Percentiles rank a stretch among this genome's conserved stretches.
phyloP scores from a whole-genome alignment of 2,329 filamentous ascomycete species.

The Knufia petricola region DNA sequence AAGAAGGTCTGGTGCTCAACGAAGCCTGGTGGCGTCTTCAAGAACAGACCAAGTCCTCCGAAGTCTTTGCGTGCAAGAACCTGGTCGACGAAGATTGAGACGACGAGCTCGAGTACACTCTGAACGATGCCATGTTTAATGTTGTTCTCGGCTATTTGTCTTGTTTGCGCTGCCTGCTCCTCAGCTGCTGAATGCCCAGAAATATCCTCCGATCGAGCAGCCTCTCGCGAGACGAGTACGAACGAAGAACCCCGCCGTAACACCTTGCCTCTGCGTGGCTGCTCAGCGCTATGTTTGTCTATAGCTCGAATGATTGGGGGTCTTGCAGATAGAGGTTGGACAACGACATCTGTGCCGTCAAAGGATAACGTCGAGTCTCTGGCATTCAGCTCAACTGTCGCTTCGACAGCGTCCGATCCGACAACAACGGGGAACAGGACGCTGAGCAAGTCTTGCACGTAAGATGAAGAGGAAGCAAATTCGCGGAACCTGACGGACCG shows the following conservation, averaged over 20 bases:
- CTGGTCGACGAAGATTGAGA: slow-evolving; percentile 77
- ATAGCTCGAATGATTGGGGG: slow-evolving; percentile 66
- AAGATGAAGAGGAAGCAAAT: slow-evolving; percentile 69
- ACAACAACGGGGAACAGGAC: slow-evolving; percentile 83
- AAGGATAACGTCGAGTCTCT: slow-evolving; percentile 72
- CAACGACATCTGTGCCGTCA: slow-evolving; percentile 74
- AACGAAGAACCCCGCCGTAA: slow-evolving; percentile 82
- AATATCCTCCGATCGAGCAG: background rate
- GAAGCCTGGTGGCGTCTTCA: slow-evolving; percentile 84
- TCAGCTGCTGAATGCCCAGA: background rate
- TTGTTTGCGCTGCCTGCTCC: slow-evolving; percentile 20
- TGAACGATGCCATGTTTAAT: slow-evolving; percentile 64
- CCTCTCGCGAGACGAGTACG: slow-evolving; percentile 59
- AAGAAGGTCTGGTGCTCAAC: slow-evolving; percentile 93
- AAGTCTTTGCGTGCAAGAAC: slow-evolving; percentile 83
- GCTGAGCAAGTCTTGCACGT: slow-evolving; percentile 66
- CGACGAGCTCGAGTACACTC: slow-evolving; percentile 64
- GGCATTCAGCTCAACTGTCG: slow-evolving; percentile 79
- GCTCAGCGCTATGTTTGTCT: slow-evolving; percentile 45
- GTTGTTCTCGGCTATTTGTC: slow-evolving; percentile 30
- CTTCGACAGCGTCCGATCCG: slow-evolving; percentile 70
- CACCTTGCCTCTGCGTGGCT: slow-evolving; percentile 26
- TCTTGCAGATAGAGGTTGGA: slow-evolving; percentile 59
- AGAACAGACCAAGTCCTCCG: slow-evolving; percentile 70
- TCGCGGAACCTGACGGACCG: slow-evolving; percentile 71